These are phyloP conservation scores for Euphorbia pulcherrima DNA, from an alignment of 345 rosid genomes.

Conservation along the genomic window DNA sequence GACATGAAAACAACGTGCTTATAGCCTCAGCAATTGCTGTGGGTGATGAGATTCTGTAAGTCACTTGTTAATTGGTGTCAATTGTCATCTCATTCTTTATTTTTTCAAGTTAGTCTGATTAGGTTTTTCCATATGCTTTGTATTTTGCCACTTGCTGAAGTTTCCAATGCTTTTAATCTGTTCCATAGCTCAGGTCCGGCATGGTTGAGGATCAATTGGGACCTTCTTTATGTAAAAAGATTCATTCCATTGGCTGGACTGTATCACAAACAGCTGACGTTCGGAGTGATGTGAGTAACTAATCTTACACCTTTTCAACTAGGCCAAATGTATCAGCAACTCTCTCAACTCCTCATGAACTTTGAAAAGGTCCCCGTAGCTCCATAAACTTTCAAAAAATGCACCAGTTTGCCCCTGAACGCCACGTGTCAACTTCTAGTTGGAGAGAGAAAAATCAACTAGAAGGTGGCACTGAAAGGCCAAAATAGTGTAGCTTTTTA, in stretches of 20 bases:
- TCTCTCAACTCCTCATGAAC: no score
- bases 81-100: no score
- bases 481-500: no score
- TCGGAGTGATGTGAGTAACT: conserved; percentile 76
- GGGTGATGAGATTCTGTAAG: conserved; percentile 99
- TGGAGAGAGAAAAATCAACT: no score
- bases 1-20: conserved; percentile 39
- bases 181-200: conserved; percentile 99
- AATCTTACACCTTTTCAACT: conserved; percentile 6
- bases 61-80: conserved; percentile 29
- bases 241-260: conserved; percentile 76
- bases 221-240: conserved; percentile 61
- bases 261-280: conserved; percentile 56
- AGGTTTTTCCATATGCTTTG: background rate
- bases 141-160: conserved; percentile 22
- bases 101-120: no score
- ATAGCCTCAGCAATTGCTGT: conserved; percentile 70
- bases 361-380: no score
- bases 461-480: no score
- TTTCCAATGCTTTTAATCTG: conserved; percentile 38
- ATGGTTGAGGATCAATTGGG: conserved; percentile 88
- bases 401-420: no score
- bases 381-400: no score
- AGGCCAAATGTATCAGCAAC: no score
- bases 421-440: no score